Conservation (phyloP, 2,329 filamentous ascomycete species). For the Thyridium curvatum region DNA sequence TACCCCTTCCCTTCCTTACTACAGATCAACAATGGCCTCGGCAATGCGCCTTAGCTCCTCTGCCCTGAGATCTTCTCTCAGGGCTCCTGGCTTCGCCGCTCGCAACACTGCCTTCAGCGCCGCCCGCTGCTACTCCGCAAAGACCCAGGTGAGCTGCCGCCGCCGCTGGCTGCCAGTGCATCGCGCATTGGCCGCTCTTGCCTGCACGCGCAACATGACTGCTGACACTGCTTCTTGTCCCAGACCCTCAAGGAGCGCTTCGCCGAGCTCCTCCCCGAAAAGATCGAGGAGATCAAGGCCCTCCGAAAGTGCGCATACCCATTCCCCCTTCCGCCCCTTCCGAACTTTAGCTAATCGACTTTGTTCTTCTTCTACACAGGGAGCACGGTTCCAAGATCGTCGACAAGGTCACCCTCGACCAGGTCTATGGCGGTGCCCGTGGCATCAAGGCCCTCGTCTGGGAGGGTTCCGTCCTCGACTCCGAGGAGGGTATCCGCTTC, state of each 20-base stretch:
- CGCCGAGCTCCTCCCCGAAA: conserved; percentile 87
- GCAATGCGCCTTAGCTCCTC: conserved; percentile 75
- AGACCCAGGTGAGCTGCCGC: conserved; percentile 64
- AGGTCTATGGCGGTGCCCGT: conserved; percentile 98
- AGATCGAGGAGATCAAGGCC: conserved; percentile 99
- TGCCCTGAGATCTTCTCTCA: conserved; percentile 72
- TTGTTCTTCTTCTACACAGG: conserved; percentile 38
- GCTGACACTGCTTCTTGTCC: conserved; percentile 12
- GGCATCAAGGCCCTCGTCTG: conserved; percentile 98
- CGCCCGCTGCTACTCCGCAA: conserved; percentile 86
- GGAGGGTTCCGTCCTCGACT: conserved; percentile 97
- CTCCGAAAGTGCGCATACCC: conserved; percentile 67
- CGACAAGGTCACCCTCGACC: conserved; percentile 97
- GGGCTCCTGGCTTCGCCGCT: conserved; percentile 60
- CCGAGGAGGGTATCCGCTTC: conserved; percentile 99
- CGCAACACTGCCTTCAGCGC: conserved; percentile 72
- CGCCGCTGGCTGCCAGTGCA: neutral
- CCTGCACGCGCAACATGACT: conserved; percentile 7
- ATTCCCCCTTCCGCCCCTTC: conserved; percentile 5
- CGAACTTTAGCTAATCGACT: conserved; percentile 15
- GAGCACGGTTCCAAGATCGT: conserved; percentile 93
- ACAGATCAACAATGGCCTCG: conserved; percentile 65
- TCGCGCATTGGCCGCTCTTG: conserved; percentile 5
- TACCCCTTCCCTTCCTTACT: conserved; percentile 21
- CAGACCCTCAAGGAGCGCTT: conserved; percentile 98